Evolutionary conservation across 1,284 basidiomycete genomes (phyloP), one percentile per base, ranked within the genome.

Genomic region (Marasmius tenuissimus): DNA sequence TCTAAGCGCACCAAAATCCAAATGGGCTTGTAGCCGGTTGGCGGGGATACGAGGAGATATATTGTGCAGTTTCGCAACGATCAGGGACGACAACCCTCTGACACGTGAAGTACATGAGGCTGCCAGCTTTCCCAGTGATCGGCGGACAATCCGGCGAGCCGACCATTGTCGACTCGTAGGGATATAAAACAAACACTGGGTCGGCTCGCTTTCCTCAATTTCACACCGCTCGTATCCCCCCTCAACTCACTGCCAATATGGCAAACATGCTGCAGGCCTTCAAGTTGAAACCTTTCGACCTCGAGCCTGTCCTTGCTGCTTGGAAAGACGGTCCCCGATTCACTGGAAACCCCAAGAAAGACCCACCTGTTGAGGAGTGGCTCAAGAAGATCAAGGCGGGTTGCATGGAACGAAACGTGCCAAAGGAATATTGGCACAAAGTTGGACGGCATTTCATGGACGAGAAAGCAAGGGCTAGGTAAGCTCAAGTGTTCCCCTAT

Each of bases 381-480:
- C 78, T 92, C 57, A 77, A 83, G 55, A 74, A 81, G 65, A 87
- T 92, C 72, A 90, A 83, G 74, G 77, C 81, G 20, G 89, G 87
- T 18, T 91, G 89, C 66, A 69, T 81, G 57, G 81, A 87, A 66
- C 83, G 86, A 65, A 84, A 86, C 56, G 81, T 92, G 16, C 89
- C 89, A 38, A 83, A 87, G 71, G 88, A 91, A 66, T 90, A 82
- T 73, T 91, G 89, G 89, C 84, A 90, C 76, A 89, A 88, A 67
- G 88, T 89, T 58, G 89, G 82, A 16, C 88, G 89, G 68, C 84
- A 87, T 68, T 90, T 83, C 71, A 83, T 92, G 81, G 86, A 85
- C 1, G 80, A 79, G 33, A 83, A 84, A 67, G 89, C 89, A 16
- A 84, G 77, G 71, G 76, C 77, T 47, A 75, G 81, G 80, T 79